Evolutionary conservation across 805 yeast genomes (phyloP).

Genomic region (Metschnikowia lochheadii): DNA sequence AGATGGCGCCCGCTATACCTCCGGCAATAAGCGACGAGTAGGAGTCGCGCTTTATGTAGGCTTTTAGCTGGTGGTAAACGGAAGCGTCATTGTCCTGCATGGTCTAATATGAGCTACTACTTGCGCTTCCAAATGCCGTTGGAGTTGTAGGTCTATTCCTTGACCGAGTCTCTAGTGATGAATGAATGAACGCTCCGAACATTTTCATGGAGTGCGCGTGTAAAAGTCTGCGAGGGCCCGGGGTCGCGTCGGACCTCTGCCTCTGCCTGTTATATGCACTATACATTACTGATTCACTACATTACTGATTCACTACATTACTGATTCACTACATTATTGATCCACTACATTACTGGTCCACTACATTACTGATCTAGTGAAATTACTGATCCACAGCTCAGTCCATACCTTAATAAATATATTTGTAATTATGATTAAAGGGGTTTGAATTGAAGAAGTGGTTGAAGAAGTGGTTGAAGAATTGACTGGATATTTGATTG

Average conservation of each 20-base stretch:
- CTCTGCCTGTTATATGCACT: not conserved
- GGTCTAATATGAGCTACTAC: not conserved
- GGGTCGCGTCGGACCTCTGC: not conserved
- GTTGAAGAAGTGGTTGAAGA: no score
- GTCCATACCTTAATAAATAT: no score
- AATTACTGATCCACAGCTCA: no score
- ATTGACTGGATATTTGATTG: no score
- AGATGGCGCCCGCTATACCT: constrained; percentile 73
- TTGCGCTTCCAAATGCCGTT: not conserved
- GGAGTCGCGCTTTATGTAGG: constrained; percentile 42
- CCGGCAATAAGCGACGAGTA: constrained; percentile 67
- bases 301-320: no score
- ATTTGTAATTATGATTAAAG: no score
- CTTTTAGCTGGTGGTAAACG: not conserved
- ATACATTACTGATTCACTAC: no score
- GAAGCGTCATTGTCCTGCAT: constrained; percentile 1
- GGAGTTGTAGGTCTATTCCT: not conserved
- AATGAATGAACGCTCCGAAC: not conserved
- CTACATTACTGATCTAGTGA: no score
- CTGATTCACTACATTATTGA: no score
- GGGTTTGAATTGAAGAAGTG: no score
- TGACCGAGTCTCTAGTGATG: not conserved
- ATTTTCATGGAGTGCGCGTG: not conserved
- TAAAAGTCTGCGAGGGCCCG: not conserved
- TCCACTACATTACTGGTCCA: no score